A percentile compares a stretch with the other conserved stretches of the same genome.
Conservation (phyloP, 768 basidiomycete species). For the Daedaleopsis sinensis region DNA sequence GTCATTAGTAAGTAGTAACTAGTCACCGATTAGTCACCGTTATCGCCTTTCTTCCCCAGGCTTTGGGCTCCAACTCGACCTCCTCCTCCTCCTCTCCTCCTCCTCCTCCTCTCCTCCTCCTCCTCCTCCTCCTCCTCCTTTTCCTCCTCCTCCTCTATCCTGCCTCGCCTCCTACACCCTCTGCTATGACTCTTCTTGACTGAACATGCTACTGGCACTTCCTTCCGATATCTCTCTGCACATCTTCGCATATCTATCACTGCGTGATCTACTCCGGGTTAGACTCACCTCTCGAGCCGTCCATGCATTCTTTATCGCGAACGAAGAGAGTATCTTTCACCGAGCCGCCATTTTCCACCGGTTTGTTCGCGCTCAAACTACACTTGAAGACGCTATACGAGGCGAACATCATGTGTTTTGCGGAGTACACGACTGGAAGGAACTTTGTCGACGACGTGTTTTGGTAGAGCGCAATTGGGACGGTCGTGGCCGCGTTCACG, state of each 20-base stretch:
- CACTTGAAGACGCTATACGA: slow-evolving; percentile 18
- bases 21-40: too few species aligned
- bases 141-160: too few species aligned
- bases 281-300: slow-evolving; percentile 16
- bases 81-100: too few species aligned
- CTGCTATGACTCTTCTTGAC: not conserved
- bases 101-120: too few species aligned
- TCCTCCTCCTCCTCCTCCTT: too few species aligned
- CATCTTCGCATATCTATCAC: slow-evolving; percentile 23
- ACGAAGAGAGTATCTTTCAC: slow-evolving; percentile 27
- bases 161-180: not conserved
- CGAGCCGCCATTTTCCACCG: slow-evolving; percentile 26
- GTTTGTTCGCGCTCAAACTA: slow-evolving; percentile 17
- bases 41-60: too few species aligned
- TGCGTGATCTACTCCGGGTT: slow-evolving; percentile 22
- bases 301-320: slow-evolving; percentile 14
- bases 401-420: slow-evolving; percentile 6
- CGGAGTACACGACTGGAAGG: slow-evolving; percentile 25
- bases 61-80: too few species aligned
- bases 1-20: too few species aligned
- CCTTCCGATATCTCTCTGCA: slow-evolving; percentile 25
- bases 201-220: slow-evolving; percentile 18
- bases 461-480: slow-evolving; percentile 26
- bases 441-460: slow-evolving; percentile 22
- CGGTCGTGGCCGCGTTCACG: slow-evolving; percentile 22